Evolutionary conservation across 2,329 filamentous ascomycete species (phyloP), one percentile per base, ranked within the genome.

Genomic region (Microdochium bolleyi): DNA sequence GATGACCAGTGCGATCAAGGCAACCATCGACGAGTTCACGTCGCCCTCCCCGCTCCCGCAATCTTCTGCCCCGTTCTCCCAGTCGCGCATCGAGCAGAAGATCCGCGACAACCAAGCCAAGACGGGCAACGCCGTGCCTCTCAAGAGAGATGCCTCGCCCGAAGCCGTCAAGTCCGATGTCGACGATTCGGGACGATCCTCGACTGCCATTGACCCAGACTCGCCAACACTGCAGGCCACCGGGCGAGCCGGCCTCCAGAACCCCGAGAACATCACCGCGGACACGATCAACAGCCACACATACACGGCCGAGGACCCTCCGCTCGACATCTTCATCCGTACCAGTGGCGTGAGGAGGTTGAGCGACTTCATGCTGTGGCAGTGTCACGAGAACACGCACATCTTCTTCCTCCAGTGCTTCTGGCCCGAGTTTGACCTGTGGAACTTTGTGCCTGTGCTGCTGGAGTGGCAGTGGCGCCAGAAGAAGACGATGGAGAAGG

Each of bases 351-450:
- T 99, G 14, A 87, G 92, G 68, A 82, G 94, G 49, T 75, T 99
- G 54, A 96, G 91, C 65, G 94, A 99, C 67, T 99, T 97, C 63
- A 94, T 99, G 92, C 83, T 99, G 32, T 99, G 94, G 94, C 94
- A 99, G 70, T 94, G 89, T 62, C 92, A 97, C 65, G 83, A 96
- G 64, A 79, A 92, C 57, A 96, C 94, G 0, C 88, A 95, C 55
- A 87, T 99, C 58, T 89, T 95, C 55, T 99, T 97, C 66, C 72
- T 96, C 53, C 82, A 95, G 62, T 94, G 89, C 58, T 76, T 96
- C 56, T 99, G 94, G 94, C 94, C 94, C 2, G 90, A 96, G 57
- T 96, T 99, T 62, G 91, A 95, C 65, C 77, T 99, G 3, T 92
- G 91, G 84, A 82, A 92, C 54, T 96, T 97, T 69, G 70, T 99